Base-by-base conservation (phyloP, 2,329 filamentous ascomycete genomes). In the Xylaria sp. region DNA sequence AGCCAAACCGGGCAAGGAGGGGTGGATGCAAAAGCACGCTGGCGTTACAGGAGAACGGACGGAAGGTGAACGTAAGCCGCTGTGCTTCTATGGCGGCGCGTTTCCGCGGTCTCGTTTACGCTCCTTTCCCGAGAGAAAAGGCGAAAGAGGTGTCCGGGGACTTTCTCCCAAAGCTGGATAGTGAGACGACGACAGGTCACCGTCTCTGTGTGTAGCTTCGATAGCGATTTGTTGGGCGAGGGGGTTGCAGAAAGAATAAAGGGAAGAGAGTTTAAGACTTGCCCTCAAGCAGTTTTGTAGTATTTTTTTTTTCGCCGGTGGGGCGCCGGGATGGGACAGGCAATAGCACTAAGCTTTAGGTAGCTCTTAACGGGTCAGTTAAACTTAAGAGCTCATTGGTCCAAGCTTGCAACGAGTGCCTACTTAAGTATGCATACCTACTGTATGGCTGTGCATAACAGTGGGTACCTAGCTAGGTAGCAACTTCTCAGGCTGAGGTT, bases 201-300 rank as follows among this genome's bases (percentile, higher is more conserved):
- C 88, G 86, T 92, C 93, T 91, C 93, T 97, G 85, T 91, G 93
- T 94, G 84, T 79, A 94, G 94, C 95, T 98, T 97, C 92, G 94
- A 97, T 90, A 92, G 94, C 95, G 95, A 98, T 97, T 94, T 94
- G 94, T 98, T 90, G 94, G 94, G 88, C 94, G 94, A 97, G 94
- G 90, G 92, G 90, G 89, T 89, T 84, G 63, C n/a, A 65, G 57
- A 50, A 62, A 76, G 76, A 78, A 72, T 69, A 66, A 57, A 75
- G 73, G 72, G 77, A 74, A 10, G 12, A 2, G 20, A 23, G 48
- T 57, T 67, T 51, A 54, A 69, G 67, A 63, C 39, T 60, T 63
- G 44, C 71, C 61, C 46, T 55, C 72, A 2, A 3, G 31, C 15
- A 76, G 76, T 78, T 73, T 68, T 68, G 58, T 65, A 68, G 8